Base-by-base conservation (phyloP, 805 yeast species). In the Wickerhamomyces kurtzmanii region DNA sequence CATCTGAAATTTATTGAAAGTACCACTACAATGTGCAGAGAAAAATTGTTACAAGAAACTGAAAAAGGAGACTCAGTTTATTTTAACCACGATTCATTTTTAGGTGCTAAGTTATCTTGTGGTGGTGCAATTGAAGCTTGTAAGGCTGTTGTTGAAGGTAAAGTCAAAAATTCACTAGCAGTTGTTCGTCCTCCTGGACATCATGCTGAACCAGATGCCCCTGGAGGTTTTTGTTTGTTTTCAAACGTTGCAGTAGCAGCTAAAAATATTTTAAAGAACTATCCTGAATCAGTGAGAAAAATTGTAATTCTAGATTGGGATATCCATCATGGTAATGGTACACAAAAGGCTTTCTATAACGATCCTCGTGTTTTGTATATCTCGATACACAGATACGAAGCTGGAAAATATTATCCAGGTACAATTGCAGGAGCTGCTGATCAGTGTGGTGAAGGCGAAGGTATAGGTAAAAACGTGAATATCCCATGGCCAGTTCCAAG, bases 161-260 rank as follows among this genome's bases (percentile, higher is more conserved):
- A 68, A 31, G 97, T 89, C 17, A 85, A 85, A 47, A 91, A 91
- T 49, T 77, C 96, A 0, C 49, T 91, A 27, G 99, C 98, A 0
- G 83, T 91, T 6, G 95, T 91, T 11, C 72, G 99, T 39, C 99
- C 99, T 2, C 99, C 99, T 1, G 99, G 99, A 6, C 99, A 91
- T 58, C 99, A 91, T 49, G 97, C 98, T 1, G 99, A 93, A 48
- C 98, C 99, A 2, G 91, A 84, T 40, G 63, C 86, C 11, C 94
- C 98, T 0, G 97, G 96, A 26, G 99, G 99, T 10, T 91, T 91
- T 51, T 91, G 98, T 57, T 61, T 91, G 25, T 91, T 91, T 49
- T 81, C 94, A 36, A 91, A 91, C 47, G 99, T 91, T 15, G 96
- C 97, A 0, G 96, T 91, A 12, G 97, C 98, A 3, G 94, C 96